Evolutionary conservation across 1,284 basidiomycete species (phyloP).

Genomic region (Ceratobasidium sp.): DNA sequence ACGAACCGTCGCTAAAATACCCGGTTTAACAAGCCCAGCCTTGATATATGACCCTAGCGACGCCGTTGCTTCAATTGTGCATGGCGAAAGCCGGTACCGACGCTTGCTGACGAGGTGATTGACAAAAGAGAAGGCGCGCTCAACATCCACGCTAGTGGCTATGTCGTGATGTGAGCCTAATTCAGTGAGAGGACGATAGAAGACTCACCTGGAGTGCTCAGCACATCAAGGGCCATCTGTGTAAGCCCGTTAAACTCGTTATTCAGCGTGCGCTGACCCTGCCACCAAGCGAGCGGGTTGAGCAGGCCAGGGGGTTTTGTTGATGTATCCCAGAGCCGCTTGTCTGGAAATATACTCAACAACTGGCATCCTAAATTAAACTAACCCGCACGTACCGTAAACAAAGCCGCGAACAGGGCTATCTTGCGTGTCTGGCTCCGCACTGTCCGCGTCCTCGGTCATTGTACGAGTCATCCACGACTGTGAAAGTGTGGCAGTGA

Average conservation of each 20-base stretch:
- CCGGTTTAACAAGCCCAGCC: conserved; percentile 1
- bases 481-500: too few species aligned
- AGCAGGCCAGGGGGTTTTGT: too few species aligned
- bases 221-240: conserved; percentile 11
- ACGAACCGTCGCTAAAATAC: not conserved
- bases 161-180: not conserved
- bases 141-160: conserved; percentile 22
- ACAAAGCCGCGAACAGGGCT: not conserved
- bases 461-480: not conserved
- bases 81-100: not conserved
- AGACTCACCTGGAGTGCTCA: conserved; percentile 1
- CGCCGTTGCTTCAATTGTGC: conserved; percentile 12
- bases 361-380: too few species aligned
- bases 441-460: not conserved
- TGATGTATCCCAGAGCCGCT: too few species aligned
- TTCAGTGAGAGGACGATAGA: not conserved
- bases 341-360: too few species aligned
- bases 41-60: not conserved
- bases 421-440: not conserved
- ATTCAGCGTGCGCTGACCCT: not conserved
- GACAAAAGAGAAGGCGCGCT: conserved; percentile 1
- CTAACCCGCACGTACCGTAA: not conserved
- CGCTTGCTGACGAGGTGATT: conserved; percentile 7
- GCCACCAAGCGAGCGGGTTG: conserved; percentile 24
- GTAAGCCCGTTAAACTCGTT: conserved; percentile 1